phyloP scores from a whole-genome alignment of 1,139 yeast species.

The Barnettozyma hawaiiensis region DNA sequence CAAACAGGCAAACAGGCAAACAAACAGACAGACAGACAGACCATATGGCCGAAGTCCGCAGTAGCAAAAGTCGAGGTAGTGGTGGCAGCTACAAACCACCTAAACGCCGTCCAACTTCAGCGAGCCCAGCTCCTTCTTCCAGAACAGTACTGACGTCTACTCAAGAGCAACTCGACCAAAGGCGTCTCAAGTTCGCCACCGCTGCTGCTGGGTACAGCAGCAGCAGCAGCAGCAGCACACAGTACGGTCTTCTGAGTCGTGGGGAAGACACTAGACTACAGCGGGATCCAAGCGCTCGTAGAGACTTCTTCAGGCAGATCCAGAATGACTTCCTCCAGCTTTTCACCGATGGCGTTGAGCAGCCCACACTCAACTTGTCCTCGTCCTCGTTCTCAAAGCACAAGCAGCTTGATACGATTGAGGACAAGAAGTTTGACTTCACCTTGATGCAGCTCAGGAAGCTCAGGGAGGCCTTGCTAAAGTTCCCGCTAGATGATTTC shows the following conservation, averaged over 20 bases:
- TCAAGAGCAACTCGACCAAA: conserved; percentile 12
- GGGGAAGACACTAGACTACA: conserved; percentile 53
- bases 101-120: not conserved
- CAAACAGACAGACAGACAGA: not conserved
- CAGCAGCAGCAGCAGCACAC: conserved; percentile 11
- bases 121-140: not conserved
- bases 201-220: not conserved
- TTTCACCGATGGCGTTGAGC: conserved; percentile 2
- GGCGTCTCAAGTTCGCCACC: conserved; percentile 18
- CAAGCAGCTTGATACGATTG: not conserved
- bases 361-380: not conserved
- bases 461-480: conserved; percentile 50
- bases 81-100: not conserved
- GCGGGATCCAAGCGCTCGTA: conserved; percentile 36
- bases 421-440: conserved; percentile 18
- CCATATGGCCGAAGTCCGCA: not conserved
- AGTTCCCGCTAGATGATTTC: conserved; percentile 35
- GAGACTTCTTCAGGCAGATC: conserved; percentile 35
- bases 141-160: not conserved
- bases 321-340: conserved; percentile 21
- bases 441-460: conserved; percentile 38
- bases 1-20: not conserved
- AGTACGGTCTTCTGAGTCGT: conserved; percentile 51
- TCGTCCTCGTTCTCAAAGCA: no score
- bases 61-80: not conserved